Evolutionary conservation across 2,329 filamentous ascomycete genomes (phyloP).

Genomic region (Elsinoe batatas): DNA sequence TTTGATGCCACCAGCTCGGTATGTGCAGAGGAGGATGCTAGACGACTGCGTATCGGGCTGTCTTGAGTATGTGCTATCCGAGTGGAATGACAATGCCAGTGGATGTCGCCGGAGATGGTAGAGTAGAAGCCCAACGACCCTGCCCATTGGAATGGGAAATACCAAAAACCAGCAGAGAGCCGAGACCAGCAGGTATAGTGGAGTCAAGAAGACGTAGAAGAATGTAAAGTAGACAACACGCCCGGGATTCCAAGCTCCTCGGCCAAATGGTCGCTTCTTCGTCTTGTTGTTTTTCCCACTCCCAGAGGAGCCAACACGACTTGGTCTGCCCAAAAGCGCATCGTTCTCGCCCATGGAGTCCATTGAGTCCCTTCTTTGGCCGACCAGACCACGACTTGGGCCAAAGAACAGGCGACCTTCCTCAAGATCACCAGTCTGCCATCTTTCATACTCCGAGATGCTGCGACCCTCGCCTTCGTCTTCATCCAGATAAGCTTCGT

Average conservation of each 20-base stretch:
- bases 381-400: conserved; percentile 71
- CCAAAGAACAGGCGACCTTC: conserved; percentile 95
- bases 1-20: conserved; percentile 82
- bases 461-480: conserved; percentile 92
- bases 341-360: conserved; percentile 86
- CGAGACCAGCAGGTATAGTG: conserved; percentile 75
- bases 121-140: conserved; percentile 80
- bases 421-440: conserved; percentile 95
- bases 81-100: conserved; percentile 84
- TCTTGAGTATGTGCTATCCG: conserved; percentile 66
- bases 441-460: conserved; percentile 97
- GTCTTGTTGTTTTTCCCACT: conserved; percentile 24
- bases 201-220: conserved; percentile 88
- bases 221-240: conserved; percentile 92
- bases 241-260: conserved; percentile 90
- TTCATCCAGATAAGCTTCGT: conserved; percentile 88
- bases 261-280: conserved; percentile 84
- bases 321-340: conserved; percentile 65
- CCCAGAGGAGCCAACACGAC: conserved; percentile 31
- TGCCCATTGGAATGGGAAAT: conserved; percentile 98
- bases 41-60: conserved; percentile 61
- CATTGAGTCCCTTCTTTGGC: conserved; percentile 75
- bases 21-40: conserved; percentile 90
- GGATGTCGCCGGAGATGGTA: conserved; percentile 89
- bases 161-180: conserved; percentile 91